Conservation (phyloP, 2,329 filamentous ascomycete genomes). For the Cercospora sp. region DNA sequence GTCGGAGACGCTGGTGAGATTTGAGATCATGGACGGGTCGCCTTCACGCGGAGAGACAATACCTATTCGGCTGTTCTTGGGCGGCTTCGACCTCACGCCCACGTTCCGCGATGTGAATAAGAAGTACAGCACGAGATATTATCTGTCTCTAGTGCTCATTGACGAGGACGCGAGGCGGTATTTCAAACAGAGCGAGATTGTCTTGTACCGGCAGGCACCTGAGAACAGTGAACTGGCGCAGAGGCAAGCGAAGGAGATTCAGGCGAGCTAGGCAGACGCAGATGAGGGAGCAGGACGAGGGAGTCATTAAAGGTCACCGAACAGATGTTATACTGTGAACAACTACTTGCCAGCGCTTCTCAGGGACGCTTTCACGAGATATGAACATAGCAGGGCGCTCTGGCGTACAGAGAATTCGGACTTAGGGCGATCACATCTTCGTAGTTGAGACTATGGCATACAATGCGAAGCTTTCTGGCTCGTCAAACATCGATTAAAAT, state of each 20-base stretch:
- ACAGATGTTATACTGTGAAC: background rate
- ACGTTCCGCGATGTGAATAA: slow-evolving; percentile 99
- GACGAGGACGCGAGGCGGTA: slow-evolving; percentile 84
- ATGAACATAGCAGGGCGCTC: slow-evolving; percentile 3
- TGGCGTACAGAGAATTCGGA: background rate
- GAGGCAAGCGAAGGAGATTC: slow-evolving; percentile 49
- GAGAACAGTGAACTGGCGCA: slow-evolving; percentile 52
- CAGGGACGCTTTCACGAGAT: background rate
- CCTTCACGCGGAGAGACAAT: slow-evolving; percentile 93
- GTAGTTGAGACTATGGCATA: background rate
- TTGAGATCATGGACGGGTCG: slow-evolving; percentile 99
- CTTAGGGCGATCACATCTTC: background rate
- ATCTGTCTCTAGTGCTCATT: slow-evolving; percentile 77
- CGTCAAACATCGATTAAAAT: background rate
- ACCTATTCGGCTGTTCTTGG: slow-evolving; percentile 93
- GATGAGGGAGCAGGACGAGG: slow-evolving; percentile 24
- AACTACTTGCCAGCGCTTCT: background rate
- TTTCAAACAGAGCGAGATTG: slow-evolving; percentile 99
- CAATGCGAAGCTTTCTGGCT: background rate
- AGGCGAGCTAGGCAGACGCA: slow-evolving; percentile 39
- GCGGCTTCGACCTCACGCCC: slow-evolving; percentile 94
- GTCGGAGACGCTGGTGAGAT: slow-evolving; percentile 94
- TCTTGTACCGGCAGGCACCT: slow-evolving; percentile 79
- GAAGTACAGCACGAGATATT: slow-evolving; percentile 98
- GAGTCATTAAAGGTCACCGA: background rate